Evolutionary conservation across 345 rosid genomes (phyloP).

Genomic region (Melaleuca quinquenervia): DNA sequence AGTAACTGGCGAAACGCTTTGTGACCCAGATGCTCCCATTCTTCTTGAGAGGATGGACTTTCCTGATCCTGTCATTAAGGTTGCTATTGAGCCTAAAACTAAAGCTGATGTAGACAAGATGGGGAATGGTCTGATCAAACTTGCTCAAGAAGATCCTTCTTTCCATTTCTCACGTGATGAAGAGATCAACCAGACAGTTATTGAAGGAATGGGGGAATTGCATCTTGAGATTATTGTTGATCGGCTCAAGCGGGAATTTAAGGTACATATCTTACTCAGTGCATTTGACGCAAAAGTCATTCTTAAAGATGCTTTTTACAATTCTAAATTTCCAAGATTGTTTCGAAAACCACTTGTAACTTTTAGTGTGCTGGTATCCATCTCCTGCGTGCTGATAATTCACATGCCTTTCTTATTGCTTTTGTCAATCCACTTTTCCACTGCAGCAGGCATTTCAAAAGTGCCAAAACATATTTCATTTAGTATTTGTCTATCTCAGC

Average conservation of each 20-base stretch:
- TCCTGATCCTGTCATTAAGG: slow-evolving; percentile 98
- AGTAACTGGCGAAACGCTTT: slow-evolving; percentile 78
- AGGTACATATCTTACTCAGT: slow-evolving; percentile 24
- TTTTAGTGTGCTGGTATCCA: background rate
- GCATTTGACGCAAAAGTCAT: background rate
- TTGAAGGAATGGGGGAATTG: slow-evolving; percentile 98
- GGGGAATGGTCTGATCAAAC: slow-evolving; percentile 83
- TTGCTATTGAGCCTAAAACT: slow-evolving; percentile 95
- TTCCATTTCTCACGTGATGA: slow-evolving; percentile 96
- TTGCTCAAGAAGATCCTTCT: slow-evolving; percentile 97
- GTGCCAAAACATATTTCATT: background rate
- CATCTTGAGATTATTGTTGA: slow-evolving; percentile 98
- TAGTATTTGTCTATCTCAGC: background rate
- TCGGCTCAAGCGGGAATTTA: slow-evolving; percentile 86
- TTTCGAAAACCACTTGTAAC: background rate
- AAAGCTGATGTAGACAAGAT: slow-evolving; percentile 93
- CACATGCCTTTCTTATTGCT: background rate
- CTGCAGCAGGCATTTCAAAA: background rate
- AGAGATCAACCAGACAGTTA: slow-evolving; percentile 93
- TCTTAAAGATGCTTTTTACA: background rate
- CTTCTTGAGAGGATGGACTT: slow-evolving; percentile 96
- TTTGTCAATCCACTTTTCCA: background rate
- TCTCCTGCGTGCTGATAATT: background rate
- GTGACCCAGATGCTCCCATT: slow-evolving; percentile 64
- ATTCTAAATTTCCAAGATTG: background rate